These are phyloP conservation scores for Debaryomyces singareniensis DNA, from an alignment of 1,139 yeast genomes.

Conservation along the genomic window DNA sequence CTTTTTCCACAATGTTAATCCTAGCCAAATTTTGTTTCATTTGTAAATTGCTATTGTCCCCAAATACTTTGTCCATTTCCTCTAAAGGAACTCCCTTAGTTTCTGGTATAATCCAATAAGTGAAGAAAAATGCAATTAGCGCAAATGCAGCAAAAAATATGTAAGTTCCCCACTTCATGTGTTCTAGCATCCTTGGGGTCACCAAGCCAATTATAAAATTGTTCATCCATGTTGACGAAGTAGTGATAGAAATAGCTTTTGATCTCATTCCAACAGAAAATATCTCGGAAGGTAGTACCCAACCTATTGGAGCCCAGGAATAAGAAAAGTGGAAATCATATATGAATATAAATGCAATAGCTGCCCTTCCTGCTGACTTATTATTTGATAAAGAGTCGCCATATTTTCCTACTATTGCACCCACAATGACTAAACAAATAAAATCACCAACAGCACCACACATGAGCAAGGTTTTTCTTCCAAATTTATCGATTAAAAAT, in stretches of 20 bases:
- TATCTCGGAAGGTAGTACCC: conserved; percentile 42
- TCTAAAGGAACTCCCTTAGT: conserved; percentile 40
- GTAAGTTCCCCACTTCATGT: conserved; percentile 38
- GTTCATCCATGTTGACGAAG: conserved; percentile 44
- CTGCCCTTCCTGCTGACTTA: conserved; percentile 42
- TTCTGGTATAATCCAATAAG: conserved; percentile 37
- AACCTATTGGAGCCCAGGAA: conserved; percentile 45
- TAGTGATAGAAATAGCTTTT: conserved; percentile 37
- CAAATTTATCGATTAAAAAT: conserved; percentile 40
- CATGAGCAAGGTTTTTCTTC: conserved; percentile 38
- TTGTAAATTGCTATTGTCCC: too few relatives aligned
- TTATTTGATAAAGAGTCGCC: too few relatives aligned
- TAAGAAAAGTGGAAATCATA: conserved; percentile 40
- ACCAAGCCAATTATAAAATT: conserved; percentile 43
- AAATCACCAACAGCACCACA: conserved; percentile 9
- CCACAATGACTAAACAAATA: conserved; percentile 16
- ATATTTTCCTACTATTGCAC: conserved; percentile 52
- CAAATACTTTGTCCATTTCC: conserved; percentile 36
- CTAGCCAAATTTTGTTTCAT: too few relatives aligned
- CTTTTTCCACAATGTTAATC: too few relatives aligned
- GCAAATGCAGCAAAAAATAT: conserved; percentile 37
- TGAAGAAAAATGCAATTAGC: conserved; percentile 25
- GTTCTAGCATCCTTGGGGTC: conserved; percentile 35
- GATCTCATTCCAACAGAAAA: conserved; percentile 37
- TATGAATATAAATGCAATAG: conserved; percentile 41